Evolutionary conservation across 208 protist genomes (phyloP).

Genomic region (Zelonia costaricensis): DNA sequence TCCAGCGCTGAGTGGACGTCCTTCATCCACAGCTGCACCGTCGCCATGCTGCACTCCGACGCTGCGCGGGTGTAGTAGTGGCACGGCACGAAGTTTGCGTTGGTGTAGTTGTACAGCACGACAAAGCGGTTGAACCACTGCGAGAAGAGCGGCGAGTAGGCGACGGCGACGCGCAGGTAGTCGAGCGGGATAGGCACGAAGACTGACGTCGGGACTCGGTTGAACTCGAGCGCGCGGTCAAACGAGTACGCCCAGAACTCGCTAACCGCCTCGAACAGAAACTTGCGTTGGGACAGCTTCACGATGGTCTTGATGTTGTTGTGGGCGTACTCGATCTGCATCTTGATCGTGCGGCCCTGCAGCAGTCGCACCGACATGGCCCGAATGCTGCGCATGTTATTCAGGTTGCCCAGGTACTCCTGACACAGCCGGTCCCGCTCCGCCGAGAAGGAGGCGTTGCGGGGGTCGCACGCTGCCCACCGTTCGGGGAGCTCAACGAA

Average conservation of each 20-base stretch:
- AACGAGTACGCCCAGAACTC: slow-evolving; percentile 70
- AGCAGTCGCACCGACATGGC: slow-evolving; percentile 65
- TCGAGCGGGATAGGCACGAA: slow-evolving; percentile 68
- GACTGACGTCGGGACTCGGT: slow-evolving; percentile 65
- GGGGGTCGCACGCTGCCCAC: slow-evolving; percentile 69
- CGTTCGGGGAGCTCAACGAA: slow-evolving; percentile 19
- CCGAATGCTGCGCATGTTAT: slow-evolving; percentile 83
- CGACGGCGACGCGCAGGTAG: slow-evolving; percentile 66
- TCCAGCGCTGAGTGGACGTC: slow-evolving; percentile 72
- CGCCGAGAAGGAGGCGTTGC: slow-evolving; percentile 60
- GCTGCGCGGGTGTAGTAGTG: slow-evolving; percentile 27
- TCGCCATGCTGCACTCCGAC: slow-evolving; percentile 56
- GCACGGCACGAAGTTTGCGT: slow-evolving; percentile 51
- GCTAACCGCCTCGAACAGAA: slow-evolving; percentile 77
- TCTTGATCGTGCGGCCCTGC: slow-evolving; percentile 81
- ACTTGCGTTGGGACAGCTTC: slow-evolving; percentile 83
- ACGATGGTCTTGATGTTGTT: slow-evolving; percentile 74
- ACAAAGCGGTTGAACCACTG: slow-evolving; percentile 80
- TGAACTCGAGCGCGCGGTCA: slow-evolving; percentile 68
- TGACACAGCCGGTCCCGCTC: slow-evolving; percentile 66
- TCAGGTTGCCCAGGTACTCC: slow-evolving; percentile 64
- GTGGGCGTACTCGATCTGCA: slow-evolving; percentile 74
- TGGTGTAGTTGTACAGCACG: slow-evolving; percentile 67
- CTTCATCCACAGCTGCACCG: slow-evolving; percentile 86
- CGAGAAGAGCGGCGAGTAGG: slow-evolving; percentile 70